Evolutionary conservation across 148 eudicot genomes (phyloP).

Genomic region (Pouteria glomerata): DNA sequence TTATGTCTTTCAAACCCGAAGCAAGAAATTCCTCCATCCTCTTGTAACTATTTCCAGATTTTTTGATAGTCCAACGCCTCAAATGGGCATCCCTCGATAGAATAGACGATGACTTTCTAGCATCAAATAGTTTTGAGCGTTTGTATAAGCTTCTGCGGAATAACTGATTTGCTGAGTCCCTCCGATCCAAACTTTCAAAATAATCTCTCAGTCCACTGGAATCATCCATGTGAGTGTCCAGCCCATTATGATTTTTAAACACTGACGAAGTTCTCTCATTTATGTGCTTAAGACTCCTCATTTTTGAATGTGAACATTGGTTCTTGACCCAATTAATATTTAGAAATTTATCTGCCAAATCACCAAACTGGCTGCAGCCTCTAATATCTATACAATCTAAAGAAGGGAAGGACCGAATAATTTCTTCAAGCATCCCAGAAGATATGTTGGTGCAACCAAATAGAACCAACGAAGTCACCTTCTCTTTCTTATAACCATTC

Average conservation of each 20-base stretch:
- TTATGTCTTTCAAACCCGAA: conserved; percentile 63
- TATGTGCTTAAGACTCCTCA: conserved; percentile 46
- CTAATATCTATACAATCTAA: conserved; percentile 71
- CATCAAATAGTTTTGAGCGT: conserved; percentile 77
- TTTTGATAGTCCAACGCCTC: conserved; percentile 83
- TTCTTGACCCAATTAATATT: conserved; percentile 64
- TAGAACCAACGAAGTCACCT: conserved; percentile 59
- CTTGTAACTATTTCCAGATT: conserved; percentile 71
- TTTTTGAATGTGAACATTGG: conserved; percentile 33
- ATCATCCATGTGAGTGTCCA: conserved; percentile 59
- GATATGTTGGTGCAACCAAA: conserved; percentile 75
- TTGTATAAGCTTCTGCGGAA: conserved; percentile 79
- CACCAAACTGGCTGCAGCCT: conserved; percentile 87
- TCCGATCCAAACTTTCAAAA: conserved; percentile 79
- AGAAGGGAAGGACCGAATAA: conserved; percentile 57
- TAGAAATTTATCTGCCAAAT: conserved; percentile 58
- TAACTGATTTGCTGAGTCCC: conserved; percentile 76
- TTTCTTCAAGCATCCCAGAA: conserved; percentile 57
- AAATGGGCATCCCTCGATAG: conserved; percentile 83
- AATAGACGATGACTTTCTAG: conserved; percentile 75
- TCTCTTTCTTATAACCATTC: conserved; percentile 74
- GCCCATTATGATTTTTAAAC: conserved; percentile 30
- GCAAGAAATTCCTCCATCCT: conserved; percentile 74
- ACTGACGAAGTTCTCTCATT: conserved; percentile 37
- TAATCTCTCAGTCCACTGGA: conserved; percentile 89